Conservation (phyloP, 2,329 filamentous ascomycete species). For the Phaeophleospora eucalypticola region DNA sequence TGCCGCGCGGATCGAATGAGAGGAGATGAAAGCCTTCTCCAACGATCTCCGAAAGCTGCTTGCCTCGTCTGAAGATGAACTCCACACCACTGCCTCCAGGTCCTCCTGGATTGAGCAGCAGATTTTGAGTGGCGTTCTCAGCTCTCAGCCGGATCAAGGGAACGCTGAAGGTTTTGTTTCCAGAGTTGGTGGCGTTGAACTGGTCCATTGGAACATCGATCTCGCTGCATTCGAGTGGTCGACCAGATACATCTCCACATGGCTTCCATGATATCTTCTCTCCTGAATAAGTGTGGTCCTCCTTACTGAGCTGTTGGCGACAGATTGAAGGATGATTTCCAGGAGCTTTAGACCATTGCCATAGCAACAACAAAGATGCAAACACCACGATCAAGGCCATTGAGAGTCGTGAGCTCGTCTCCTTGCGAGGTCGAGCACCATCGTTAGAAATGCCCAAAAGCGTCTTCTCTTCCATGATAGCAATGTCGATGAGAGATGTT, state of each 20-base stretch:
- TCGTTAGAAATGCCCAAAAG: no score
- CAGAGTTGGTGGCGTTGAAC: slow-evolving; percentile 20
- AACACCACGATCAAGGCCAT: no score
- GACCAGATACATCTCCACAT: slow-evolving; percentile 18
- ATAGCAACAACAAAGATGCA: no score
- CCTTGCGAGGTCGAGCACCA: no score
- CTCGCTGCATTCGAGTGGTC: slow-evolving; percentile 16
- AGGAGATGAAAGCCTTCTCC: slow-evolving; percentile 21
- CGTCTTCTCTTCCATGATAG: no score
- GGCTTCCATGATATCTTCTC: slow-evolving; percentile 20
- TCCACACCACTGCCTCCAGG: slow-evolving; percentile 20
- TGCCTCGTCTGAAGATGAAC: slow-evolving; percentile 20
- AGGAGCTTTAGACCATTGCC: no score
- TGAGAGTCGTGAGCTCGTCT: no score
- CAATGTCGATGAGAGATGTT: no score
- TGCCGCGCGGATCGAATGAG: slow-evolving; percentile 22
- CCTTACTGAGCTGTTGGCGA: no score
- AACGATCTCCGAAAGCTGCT: slow-evolving; percentile 21
- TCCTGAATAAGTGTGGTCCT: slow-evolving; percentile 13
- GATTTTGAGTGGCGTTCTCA: slow-evolving; percentile 12
- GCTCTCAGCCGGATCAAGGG: slow-evolving; percentile 17
- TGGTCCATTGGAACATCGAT: slow-evolving; percentile 22
- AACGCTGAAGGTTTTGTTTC: slow-evolving; percentile 21
- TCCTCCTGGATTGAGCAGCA: slow-evolving; percentile 21
- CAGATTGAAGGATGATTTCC: no score